Base-by-base conservation (phyloP, 2,329 filamentous ascomycete species). In the Fusarium concolor region DNA sequence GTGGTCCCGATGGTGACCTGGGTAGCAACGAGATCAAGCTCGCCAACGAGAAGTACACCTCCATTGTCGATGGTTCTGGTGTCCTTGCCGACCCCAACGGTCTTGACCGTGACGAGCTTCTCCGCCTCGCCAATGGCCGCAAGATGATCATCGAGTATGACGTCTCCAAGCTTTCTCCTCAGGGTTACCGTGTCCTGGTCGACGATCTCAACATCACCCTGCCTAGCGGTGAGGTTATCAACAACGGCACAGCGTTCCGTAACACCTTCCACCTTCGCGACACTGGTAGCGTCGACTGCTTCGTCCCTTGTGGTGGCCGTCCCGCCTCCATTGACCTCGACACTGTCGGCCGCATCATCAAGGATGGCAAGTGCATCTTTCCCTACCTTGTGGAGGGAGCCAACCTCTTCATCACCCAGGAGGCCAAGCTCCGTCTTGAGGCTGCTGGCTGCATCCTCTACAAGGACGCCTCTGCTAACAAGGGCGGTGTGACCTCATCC, bases 391-490 rank as follows among this genome's bases (percentile, higher is more conserved):
- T 99, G 43, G 96, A 99, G 82, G 96, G 96, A 53, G 96, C 96
- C 80, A 99, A 98, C 79, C 85, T 99, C 55, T 99, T 99, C 87
- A 96, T 99, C 81, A 97, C 96, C 1, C 96, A 99, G 80, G 96
- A 99, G 75, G 95, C 95, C 74, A 98, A 98, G 84, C 87, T 98
- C 56, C 92, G 94, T 24, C 89, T 99, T 15, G 96, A 99, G 82
- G 91, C 93, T 73, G 94, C 95, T n/a, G 96, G 96, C 62, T 96
- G 93, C 76, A 89, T 98, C 74, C 82, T 99, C 39, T 97, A 94
- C 90, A 99, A 99, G 84, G 96, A 99, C 79, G 96, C 96, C 7
- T 97, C 93, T 37, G 94, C 95, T 57, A 99, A 99, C 87, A 99
- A 99, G 86, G 96, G 96, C 70, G 96, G 96, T 78, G 96, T 99